Base-by-base conservation (phyloP, 345 rosid species). In the Ceriops tagal region DNA sequence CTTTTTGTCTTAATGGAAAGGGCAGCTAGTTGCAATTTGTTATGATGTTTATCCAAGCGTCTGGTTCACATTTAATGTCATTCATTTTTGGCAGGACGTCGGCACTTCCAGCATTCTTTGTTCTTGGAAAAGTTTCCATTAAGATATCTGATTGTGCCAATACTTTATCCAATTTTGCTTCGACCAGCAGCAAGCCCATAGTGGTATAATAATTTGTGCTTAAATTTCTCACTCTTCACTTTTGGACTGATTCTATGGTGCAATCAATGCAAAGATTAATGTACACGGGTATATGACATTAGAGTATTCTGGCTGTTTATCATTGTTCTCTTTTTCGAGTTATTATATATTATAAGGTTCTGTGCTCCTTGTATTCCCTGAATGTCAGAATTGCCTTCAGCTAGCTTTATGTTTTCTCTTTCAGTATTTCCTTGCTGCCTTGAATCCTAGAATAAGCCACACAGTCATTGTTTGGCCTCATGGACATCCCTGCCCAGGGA, bases 61-160 rank as follows among this genome's bases (percentile, higher is more conserved):
- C 5, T 51, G 24, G 24, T 24, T 61, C 67, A 52, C 21, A 13
- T 10, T 27, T 68, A 34, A 64, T 27, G 57, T 8, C 26, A 8
- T 32, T 62, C 1, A 21, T 58, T 61, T 71, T 65, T 67, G 34
- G 80, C 84, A 93, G 96, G 77, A 89, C 97, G 49, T 84, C 98
- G 31, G 86, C 71, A 2, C 85, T 89, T 78, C 92, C 96, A 1
- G 91, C 98, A 62, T 88, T 88, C 79, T 88, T 83, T 73, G 96
- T 90, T 65, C 86, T 90, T 2, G 98, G 98, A 65, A 90, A 87
- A 73, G 91, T 87, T 75, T 74, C 91, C 30, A 75, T 90, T 70
- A 78, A 58, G 5, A 53, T 73, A 49, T 71, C 90, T 2, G 74
- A 53, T 26, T 92, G 88, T 55, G 80, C 81, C 7, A 66, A 85